These are phyloP conservation scores for Fabrea salina DNA, from an alignment of 169 alveolate genomes.

Conservation along the genomic window DNA sequence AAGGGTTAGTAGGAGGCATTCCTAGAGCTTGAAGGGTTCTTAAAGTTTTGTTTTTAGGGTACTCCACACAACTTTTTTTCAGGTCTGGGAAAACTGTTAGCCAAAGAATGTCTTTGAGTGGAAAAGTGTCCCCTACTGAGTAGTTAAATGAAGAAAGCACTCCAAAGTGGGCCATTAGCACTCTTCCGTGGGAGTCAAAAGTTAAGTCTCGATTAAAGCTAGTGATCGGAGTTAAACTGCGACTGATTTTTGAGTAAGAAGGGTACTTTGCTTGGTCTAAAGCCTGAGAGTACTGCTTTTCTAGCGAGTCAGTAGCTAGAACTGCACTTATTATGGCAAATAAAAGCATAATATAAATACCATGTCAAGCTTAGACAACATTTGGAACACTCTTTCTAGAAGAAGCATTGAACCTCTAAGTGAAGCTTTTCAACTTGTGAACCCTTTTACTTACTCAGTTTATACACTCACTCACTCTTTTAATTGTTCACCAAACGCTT, in stretches of 20 bases:
- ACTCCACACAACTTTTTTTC: background rate
- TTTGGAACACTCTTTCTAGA: too few species aligned
- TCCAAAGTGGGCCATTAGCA: background rate
- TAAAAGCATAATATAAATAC: too few species aligned
- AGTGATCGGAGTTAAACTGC: background rate
- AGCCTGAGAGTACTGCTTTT: background rate
- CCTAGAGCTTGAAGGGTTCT: constrained; percentile 19
- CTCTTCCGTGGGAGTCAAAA: constrained; percentile 3
- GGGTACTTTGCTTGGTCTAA: background rate
- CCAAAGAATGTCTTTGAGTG: too few species aligned
- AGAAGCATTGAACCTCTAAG: background rate
- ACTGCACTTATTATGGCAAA: too few species aligned
- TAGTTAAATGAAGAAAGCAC: background rate
- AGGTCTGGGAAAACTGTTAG: constrained; percentile 7
- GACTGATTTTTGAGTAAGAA: background rate
- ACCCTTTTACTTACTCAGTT: background rate
- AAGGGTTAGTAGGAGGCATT: constrained; percentile 6
- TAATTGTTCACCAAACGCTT: background rate
- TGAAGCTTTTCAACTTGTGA: background rate
- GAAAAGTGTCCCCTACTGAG: background rate
- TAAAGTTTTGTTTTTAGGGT: background rate
- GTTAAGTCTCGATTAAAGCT: background rate
- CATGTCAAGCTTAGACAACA: too few species aligned
- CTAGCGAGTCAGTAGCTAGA: too few species aligned
- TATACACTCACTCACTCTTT: constrained; percentile 7